phyloP scores from a whole-genome alignment of 176 grass and related monocot genomes.

The Bolboschoenus planiculmis region DNA sequence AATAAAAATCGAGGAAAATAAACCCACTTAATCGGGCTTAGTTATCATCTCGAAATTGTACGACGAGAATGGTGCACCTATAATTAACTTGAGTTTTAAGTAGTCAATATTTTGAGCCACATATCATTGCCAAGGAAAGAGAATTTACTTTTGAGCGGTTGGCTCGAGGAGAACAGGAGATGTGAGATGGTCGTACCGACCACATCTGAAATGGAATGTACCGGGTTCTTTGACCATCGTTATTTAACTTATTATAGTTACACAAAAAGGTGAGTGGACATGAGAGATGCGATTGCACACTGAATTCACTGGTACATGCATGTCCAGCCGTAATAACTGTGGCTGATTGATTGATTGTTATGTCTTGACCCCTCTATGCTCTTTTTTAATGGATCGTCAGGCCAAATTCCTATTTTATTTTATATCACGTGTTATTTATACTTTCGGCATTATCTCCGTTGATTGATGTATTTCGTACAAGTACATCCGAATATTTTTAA shows the following conservation, averaged over 20 bases:
- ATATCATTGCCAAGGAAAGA: not conserved
- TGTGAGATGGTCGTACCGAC: not conserved
- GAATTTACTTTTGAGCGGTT: not conserved
- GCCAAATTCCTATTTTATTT: too few relatives aligned
- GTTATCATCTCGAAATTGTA: too few relatives aligned
- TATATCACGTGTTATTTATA: too few relatives aligned
- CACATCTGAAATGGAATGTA: not conserved
- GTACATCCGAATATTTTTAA: too few relatives aligned
- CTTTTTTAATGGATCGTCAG: not conserved
- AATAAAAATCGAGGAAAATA: too few relatives aligned
- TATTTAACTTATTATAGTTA: conserved; percentile 12
- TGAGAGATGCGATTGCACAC: conserved; percentile 4
- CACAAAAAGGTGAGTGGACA: not conserved
- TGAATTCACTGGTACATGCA: not conserved
- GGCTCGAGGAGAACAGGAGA: not conserved
- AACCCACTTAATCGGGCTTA: too few relatives aligned
- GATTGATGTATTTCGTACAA: too few relatives aligned
- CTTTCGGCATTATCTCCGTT: too few relatives aligned
- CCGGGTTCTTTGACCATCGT: conserved; percentile 1
- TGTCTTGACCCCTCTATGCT: not conserved
- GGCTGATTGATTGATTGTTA: conserved; percentile 9
- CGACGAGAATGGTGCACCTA: too few relatives aligned
- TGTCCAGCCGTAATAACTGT: not conserved
- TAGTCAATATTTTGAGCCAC: not conserved
- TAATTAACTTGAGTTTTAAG: not conserved